phyloP scores from a whole-genome alignment of 2,329 filamentous ascomycete genomes.

The Emericellopsis cladophorae region DNA sequence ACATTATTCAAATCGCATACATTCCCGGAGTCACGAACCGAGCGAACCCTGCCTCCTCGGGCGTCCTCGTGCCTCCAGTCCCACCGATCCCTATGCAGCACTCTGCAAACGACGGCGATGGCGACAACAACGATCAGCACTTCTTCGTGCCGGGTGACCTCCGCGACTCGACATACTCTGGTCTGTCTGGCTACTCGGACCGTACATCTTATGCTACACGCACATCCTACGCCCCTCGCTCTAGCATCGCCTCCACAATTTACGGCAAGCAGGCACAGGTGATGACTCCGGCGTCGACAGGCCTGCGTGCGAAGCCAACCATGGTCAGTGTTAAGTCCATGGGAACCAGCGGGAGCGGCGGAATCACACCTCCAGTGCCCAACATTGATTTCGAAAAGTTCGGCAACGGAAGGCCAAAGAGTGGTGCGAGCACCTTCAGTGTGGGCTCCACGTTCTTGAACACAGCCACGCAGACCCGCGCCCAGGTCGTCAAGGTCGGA shows the following conservation, averaged over 20 bases:
- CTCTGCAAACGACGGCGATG: slow-evolving; percentile 28
- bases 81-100: slow-evolving; percentile 72
- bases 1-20: slow-evolving; percentile 98
- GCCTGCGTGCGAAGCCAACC: slow-evolving; percentile 77
- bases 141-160: slow-evolving; percentile 90
- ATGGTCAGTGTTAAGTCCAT: slow-evolving; percentile 84
- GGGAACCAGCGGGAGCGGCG: slow-evolving; percentile 37
- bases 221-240: slow-evolving; percentile 46
- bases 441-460: slow-evolving; percentile 58
- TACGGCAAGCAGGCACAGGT: slow-evolving; percentile 87
- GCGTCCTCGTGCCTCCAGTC: slow-evolving; percentile 73
- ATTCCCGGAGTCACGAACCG: slow-evolving; percentile 95
- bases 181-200: slow-evolving; percentile 51
- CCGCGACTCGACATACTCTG: slow-evolving; percentile 83
- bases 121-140: slow-evolving; percentile 61
- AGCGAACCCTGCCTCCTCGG: slow-evolving; percentile 68
- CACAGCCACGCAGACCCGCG: slow-evolving; percentile 36
- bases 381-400: slow-evolving; percentile 55
- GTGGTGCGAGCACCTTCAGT: slow-evolving; percentile 47
- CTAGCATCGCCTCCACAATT: slow-evolving; percentile 81
- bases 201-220: slow-evolving; percentile 44
- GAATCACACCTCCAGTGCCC: slow-evolving; percentile 58
- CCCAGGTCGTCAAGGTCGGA: slow-evolving; percentile 47
- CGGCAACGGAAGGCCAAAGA: slow-evolving; percentile 32
- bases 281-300: slow-evolving; percentile 61